phyloP scores from a whole-genome alignment of 257 asterid genomes.

The Plantago ovata region DNA sequence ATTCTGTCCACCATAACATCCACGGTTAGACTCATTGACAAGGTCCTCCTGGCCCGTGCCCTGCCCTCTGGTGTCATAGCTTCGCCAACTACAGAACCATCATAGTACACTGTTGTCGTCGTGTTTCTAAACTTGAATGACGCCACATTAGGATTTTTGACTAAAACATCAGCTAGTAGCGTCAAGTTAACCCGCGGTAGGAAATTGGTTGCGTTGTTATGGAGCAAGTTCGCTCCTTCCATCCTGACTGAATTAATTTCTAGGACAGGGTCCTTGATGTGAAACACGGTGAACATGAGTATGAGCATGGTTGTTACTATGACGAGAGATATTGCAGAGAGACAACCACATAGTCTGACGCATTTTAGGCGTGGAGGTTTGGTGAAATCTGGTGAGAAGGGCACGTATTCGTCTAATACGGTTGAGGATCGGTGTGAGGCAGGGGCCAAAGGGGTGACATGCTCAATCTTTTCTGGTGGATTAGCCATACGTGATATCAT shows the following conservation, averaged over 20 bases:
- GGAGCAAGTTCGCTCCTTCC: conserved; percentile 26
- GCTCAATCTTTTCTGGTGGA: conserved; percentile 29
- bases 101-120: conserved; percentile 30
- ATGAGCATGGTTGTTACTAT: conserved; percentile 20
- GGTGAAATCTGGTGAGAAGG: conserved; percentile 18
- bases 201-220: conserved; percentile 6
- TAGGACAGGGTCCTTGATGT: conserved; percentile 34
- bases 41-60: conserved; percentile 34
- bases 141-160: conserved; percentile 42
- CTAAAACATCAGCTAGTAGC: conserved; percentile 21
- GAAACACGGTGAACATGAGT: conserved; percentile 42
- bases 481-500: too few relatives aligned
- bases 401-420: conserved; percentile 18
- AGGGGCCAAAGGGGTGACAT: conserved; percentile 34
- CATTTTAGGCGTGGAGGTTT: conserved; percentile 19
- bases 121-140: conserved; percentile 31
- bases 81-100: conserved; percentile 31
- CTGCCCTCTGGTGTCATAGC: conserved; percentile 25
- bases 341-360: conserved; percentile 48
- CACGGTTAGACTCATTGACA: conserved; percentile 18
- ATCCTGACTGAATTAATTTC: conserved; percentile 27
- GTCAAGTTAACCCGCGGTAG: conserved; percentile 34
- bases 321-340: conserved; percentile 29
- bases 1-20: conserved; percentile 34
- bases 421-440: conserved; percentile 14